Base-by-base conservation (phyloP, 1,284 basidiomycete species). In the Agroathelia rolfsii region DNA sequence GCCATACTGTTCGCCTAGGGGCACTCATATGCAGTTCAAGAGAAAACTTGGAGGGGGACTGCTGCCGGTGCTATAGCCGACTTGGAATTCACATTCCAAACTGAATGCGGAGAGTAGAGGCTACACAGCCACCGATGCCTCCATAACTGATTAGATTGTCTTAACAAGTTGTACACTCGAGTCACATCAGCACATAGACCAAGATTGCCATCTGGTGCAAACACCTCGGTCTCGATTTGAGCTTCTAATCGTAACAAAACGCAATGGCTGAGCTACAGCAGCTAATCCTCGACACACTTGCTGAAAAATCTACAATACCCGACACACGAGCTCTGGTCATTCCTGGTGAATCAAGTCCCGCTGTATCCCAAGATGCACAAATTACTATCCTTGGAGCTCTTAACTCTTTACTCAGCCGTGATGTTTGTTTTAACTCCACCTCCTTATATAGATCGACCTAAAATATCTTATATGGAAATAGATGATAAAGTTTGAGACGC, bases 401-500 rank as follows among this genome's bases (percentile, higher is more conserved):
- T 41, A 93, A 93, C 59, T 92, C 86, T 31, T 65, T 96, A 38
- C 62, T 72, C 11, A 86, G 83, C 56, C 82, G 85, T 54, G 85
- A 94, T 51, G 90, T 86, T 52, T 42, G 76, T 63, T 15, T 43
- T 20, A 28, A 36, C 38, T 18, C 17, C 9, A 13, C 19, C 21
- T 28, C 36, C 24, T 16, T n/a, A 20, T 18, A 24, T 7, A n/a
- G 30, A 38, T 41, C 20, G 34, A 40, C 37, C 15, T 11, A 21
- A 19, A 10, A 28, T 38, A 35, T 21, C 23, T 23, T 36, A 21
- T 28, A 36, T 38, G 37, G 29, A 25, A 44, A 48, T 49, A 94
- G 90, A 95, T 95, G 84, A 71, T 95, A 42, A 61, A 60, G 35
- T 92, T 87, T 49, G 76, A 78, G 27, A 78, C 83, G 20, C 77